phyloP scores from a whole-genome alignment of 495 filamentous ascomycete species.

The Penicillium angulare region DNA sequence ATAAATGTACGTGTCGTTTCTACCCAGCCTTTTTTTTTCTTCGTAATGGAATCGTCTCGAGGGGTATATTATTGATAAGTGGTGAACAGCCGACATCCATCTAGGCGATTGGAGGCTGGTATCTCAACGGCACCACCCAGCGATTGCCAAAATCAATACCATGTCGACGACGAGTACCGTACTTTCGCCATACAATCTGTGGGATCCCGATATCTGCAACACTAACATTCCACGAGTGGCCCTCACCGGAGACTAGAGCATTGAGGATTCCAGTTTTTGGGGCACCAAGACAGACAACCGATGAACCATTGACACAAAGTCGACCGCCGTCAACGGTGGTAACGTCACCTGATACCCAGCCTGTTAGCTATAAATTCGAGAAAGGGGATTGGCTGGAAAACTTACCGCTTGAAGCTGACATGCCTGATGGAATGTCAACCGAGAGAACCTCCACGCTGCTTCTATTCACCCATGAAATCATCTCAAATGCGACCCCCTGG shows the following conservation, averaged over 20 bases:
- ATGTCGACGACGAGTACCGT: constrained; percentile 70
- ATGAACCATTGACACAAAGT: constrained; percentile 70
- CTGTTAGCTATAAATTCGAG: constrained; percentile 19
- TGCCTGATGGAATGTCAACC: constrained; percentile 82
- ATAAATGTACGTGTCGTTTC: constrained; percentile 5
- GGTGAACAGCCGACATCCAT: not conserved
- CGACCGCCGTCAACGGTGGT: constrained; percentile 63
- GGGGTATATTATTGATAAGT: too few species aligned
- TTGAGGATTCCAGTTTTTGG: constrained; percentile 81
- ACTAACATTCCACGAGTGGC: constrained; percentile 63
- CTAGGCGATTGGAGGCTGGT: constrained; percentile 20
- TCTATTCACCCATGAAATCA: constrained; percentile 85
- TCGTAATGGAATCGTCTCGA: constrained; percentile 1
- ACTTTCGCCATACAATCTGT: constrained; percentile 80
- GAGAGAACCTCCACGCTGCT: constrained; percentile 74
- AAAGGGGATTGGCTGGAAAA: constrained; percentile 23
- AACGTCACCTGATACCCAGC: constrained; percentile 44
- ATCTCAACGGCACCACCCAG: constrained; percentile 66
- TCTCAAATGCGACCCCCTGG: constrained; percentile 75
- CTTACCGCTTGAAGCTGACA: constrained; percentile 74
- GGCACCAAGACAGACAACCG: constrained; percentile 77
- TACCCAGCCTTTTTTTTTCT: not conserved
- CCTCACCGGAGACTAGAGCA: constrained; percentile 61
- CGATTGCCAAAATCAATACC: constrained; percentile 81
- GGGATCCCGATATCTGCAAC: constrained; percentile 86